phyloP scores from a whole-genome alignment of 495 filamentous ascomycete species.

The Aspergillus wentii region DNA sequence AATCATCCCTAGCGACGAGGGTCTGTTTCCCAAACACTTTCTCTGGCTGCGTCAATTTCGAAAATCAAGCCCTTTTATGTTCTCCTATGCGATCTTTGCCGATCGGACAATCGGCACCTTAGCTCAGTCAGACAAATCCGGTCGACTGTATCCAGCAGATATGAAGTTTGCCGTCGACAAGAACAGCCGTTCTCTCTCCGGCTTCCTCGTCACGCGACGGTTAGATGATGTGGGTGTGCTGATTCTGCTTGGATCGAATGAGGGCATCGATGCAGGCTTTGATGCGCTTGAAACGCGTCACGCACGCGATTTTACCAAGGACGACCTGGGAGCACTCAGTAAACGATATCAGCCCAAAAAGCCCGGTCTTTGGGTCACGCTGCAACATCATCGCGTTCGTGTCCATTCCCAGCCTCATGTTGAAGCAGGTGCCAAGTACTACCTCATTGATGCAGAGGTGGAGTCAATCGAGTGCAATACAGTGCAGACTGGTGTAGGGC shows the following conservation, averaged over 20 bases:
- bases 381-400: neutral
- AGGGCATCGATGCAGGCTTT: neutral
- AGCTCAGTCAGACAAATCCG: neutral
- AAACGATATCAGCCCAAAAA: neutral
- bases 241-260: neutral
- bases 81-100: neutral
- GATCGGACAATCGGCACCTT: no score
- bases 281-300: neutral
- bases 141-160: neutral
- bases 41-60: neutral
- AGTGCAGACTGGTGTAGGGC: no score
- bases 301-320: neutral
- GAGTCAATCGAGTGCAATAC: no score
- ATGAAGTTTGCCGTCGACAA: neutral
- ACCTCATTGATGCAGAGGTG: neutral
- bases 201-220: neutral
- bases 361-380: neutral
- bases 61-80: neutral
- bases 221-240: neutral
- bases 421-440: neutral
- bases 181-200: no score
- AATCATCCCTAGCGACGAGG: neutral
- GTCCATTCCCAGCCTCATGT: neutral
- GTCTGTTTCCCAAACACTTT: neutral
- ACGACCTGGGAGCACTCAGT: neutral